Conservation (phyloP, 108 stramenopile species). For the Cyclotella choctawhatcheeana region DNA sequence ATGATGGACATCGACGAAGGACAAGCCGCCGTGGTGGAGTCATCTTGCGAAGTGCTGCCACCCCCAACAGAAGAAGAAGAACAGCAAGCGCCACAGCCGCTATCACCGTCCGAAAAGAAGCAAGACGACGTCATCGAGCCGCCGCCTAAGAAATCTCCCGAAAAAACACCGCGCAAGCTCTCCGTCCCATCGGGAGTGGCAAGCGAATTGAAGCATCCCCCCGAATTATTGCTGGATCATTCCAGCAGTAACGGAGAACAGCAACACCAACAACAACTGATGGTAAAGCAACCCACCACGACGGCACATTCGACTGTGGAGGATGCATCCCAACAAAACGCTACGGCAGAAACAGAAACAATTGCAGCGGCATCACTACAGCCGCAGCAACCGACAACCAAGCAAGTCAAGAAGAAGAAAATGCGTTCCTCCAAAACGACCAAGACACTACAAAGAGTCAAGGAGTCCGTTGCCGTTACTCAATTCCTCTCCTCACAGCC, state of each 20-base stretch:
- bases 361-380: not conserved
- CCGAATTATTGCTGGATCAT: not conserved
- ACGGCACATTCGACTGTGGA: no score
- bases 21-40: not conserved
- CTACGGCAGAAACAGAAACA: no score
- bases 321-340: no score
- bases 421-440: not conserved
- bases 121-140: not conserved
- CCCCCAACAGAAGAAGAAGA: not conserved
- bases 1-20: no score
- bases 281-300: no score
- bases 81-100: not conserved
- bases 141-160: conserved; percentile 1
- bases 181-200: no score
- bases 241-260: not conserved
- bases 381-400: not conserved
- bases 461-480: not conserved
- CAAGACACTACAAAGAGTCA: not conserved
- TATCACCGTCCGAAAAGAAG: not conserved
- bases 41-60: not conserved
- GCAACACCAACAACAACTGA: not conserved
- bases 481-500: not conserved
- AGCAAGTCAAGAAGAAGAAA: not conserved
- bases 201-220: not conserved
- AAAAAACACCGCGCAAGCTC: not conserved